Base-by-base conservation (phyloP, 192 early-diverging fungal species). In the Coemansia sp. region DNA sequence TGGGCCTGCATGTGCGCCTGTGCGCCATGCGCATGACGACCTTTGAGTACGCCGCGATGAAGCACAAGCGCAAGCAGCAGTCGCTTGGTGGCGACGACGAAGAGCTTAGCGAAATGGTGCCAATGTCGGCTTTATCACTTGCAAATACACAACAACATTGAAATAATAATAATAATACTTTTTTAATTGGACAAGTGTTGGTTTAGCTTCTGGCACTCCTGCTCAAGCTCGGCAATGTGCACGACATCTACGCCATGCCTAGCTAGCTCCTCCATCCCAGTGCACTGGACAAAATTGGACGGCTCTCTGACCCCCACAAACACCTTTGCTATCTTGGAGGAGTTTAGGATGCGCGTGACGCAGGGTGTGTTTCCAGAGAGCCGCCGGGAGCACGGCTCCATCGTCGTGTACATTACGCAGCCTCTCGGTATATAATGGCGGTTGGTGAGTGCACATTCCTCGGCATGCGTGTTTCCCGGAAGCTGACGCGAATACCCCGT, bases 381-480 rank as follows among this genome's bases (percentile, higher is more conserved):
- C 17, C 97, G 86, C 62, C 73, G 74, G 3, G 92, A 92, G 72
- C 97, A 99, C 0, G 97, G 97, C 64, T 99, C 97, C 97, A 99
- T 99, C 0, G 97, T 99, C 19, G 96, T 95, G 70, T 98, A 99
- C 47, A 82, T 45, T 0, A 47, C 25, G 25, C 37, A n/a, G 0
- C 31, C 51, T n/a, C 17, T 32, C 0, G 19, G 12, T 36, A 27
- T 6, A 6, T 29, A 2, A 2, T 35, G 22, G 20, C 25, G 1
- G 96, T 81, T 68, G 95, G 92, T 32, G 6, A 99, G 81, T 25
- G 91, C 91, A 54, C 90, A 92, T 82, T 99, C 90, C 71, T 99
- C 98, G 14, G 98, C 98, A 70, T 99, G 98, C 1, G 97, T 98
- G 74, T 99, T 99, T 1, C 96, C 98, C 1, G 92, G 91, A 6